Evolutionary conservation across 2,329 filamentous ascomycete species (phyloP), one percentile per base, ranked within the genome.

Genomic region (Neofusicoccum parvum): DNA sequence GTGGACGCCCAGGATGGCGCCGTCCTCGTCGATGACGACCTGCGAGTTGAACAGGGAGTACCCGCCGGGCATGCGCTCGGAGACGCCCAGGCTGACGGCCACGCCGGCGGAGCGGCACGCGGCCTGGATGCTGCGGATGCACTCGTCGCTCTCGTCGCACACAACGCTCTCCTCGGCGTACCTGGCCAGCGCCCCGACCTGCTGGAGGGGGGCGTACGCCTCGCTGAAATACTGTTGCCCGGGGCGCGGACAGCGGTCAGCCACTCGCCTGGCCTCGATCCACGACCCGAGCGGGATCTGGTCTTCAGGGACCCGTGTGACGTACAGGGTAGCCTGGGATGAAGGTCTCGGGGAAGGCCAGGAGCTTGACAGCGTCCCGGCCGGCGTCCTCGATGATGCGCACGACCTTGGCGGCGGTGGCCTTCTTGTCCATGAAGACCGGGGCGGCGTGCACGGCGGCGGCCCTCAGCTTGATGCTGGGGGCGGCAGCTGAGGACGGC

Each of bases 311-410:
- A 51, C 71, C 27, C 1, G 27, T 32, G 20, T 64, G 5, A 37
- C 72, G 32, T 66, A 74, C 74, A 14, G 75, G 75, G 68, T 75
- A 78, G 7, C 75, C 75, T 10, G 75, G 76, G 11, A 78, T 70
- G 65, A 78, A 78, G 1, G 73, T 74, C 65, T 78, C 76, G 3
- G 76, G 75, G 53, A 77, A 78, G 3, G 76, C 75, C 5, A 78
- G 69, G 17, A 78, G 68, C 62, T 72, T 73, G 68, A 78, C 67
- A 7, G 71, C 69, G 20, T 73, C 68, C 20, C 67, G 59, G 11
- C 69, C 74, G 53, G 75, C 75, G 64, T 77, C 70, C 65, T 76
- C 72, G 46, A 78, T 76, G 45, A 78, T 68, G 7, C 63, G 49
- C 15, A 77, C 59, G 15, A 74, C 74, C 62, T 78, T 77, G 51